Conservation (phyloP, 306 rosid genomes). For the Prunus armeniaca region DNA sequence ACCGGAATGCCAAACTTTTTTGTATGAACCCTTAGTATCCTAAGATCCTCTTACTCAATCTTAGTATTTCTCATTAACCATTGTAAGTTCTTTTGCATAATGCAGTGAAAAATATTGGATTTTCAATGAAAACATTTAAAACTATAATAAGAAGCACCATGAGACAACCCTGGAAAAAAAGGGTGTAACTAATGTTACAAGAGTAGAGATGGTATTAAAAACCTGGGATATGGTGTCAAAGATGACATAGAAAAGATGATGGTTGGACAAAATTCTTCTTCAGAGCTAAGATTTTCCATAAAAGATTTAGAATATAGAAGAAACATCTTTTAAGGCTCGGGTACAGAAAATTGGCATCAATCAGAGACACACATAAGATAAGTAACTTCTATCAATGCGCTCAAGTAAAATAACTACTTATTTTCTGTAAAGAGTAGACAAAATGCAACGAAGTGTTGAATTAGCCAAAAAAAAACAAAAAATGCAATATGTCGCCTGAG, state of each 20-base stretch:
- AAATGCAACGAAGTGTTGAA: background rate
- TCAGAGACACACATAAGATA: background rate
- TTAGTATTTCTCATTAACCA: too few relatives aligned
- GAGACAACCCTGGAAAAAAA: too few relatives aligned
- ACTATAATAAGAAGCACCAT: too few relatives aligned
- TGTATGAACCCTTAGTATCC: background rate
- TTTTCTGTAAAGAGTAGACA: background rate
- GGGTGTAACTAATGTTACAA: too few relatives aligned
- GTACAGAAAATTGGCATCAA: background rate
- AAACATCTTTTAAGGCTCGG: background rate
- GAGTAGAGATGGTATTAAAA: too few relatives aligned
- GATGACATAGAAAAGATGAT: background rate
- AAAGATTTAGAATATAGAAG: background rate
- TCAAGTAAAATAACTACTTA: background rate
- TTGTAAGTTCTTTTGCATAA: too few relatives aligned
- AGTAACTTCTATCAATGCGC: background rate
- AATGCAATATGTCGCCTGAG: background rate
- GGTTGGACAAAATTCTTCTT: background rate
- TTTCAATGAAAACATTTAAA: too few relatives aligned
- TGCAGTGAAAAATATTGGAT: too few relatives aligned
- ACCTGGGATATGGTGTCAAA: background rate
- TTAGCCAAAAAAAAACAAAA: background rate
- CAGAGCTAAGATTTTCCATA: background rate
- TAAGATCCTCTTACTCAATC: background rate
- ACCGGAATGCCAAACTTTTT: background rate